A percentile compares a stretch with the other conserved stretches of the same genome.
Conservation (phyloP, 768 basidiomycete genomes). For the Kwoniella mangroviensis region DNA sequence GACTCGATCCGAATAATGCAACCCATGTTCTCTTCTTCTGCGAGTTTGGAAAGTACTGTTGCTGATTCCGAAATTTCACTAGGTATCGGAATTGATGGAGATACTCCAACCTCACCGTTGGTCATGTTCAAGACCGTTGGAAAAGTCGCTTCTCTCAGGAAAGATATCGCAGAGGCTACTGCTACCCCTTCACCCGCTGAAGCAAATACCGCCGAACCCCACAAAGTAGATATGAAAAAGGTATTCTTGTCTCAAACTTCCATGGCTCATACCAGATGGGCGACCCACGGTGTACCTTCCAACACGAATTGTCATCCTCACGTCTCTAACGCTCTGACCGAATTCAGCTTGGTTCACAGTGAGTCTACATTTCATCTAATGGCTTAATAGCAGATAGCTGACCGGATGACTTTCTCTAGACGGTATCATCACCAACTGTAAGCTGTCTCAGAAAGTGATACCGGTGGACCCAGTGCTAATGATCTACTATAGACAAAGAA, state of each 20-base stretch:
- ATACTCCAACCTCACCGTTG: slow-evolving; percentile 72
- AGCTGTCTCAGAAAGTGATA: not conserved
- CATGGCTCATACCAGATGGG: slow-evolving; percentile 99
- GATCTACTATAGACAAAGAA: slow-evolving; percentile 62
- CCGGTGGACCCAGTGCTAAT: slow-evolving; percentile 3
- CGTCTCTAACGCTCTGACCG: slow-evolving; percentile 73
- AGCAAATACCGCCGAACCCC: slow-evolving; percentile 44
- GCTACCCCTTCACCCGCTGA: slow-evolving; percentile 39
- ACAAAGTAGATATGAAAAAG: slow-evolving; percentile 74
- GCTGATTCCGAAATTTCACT: not conserved
- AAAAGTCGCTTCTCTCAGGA: slow-evolving; percentile 90
- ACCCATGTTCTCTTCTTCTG: not conserved
- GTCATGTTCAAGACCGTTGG: slow-evolving; percentile 95
- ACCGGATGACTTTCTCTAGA: slow-evolving; percentile 56
- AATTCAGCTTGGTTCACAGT: slow-evolving; percentile 93
- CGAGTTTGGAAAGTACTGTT: not conserved
- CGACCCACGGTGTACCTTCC: slow-evolving; percentile 91
- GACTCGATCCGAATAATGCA: not conserved
- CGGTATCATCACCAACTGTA: slow-evolving; percentile 95
- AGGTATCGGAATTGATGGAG: slow-evolving; percentile 77
- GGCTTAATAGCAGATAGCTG: too few species aligned
- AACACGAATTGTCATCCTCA: slow-evolving; percentile 93
- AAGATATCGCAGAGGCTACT: slow-evolving; percentile 69
- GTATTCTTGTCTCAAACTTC: slow-evolving; percentile 83
- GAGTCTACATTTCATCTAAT: slow-evolving; percentile 17